Conservation (phyloP, 106 monocot species). For the Cymbidium sinense region DNA sequence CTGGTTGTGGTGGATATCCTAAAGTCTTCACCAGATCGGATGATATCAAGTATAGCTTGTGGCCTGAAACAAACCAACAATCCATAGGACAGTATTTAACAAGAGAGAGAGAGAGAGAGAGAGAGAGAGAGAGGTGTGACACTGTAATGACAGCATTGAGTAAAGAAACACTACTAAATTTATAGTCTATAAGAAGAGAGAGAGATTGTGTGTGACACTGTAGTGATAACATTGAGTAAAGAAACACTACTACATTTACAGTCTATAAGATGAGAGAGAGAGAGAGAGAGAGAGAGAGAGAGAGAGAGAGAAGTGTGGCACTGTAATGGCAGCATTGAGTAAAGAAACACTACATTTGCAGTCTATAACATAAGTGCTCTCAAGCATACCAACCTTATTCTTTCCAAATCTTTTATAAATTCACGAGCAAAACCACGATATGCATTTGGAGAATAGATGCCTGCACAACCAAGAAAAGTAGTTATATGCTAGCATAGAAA, state of each 20-base stretch:
- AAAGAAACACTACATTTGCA: not conserved
- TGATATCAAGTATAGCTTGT: constrained; percentile 88
- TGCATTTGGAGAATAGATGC: constrained; percentile 98
- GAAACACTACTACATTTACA: not conserved
- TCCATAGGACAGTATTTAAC: not conserved
- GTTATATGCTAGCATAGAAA: not conserved
- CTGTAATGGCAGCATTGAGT: not conserved
- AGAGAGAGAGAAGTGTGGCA: not conserved
- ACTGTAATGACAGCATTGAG: too few relatives aligned
- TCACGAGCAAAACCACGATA: constrained; percentile 99
- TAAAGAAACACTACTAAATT: too few relatives aligned
- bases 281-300: too few relatives aligned
- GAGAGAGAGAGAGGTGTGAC: too few relatives aligned
- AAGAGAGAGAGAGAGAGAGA: too few relatives aligned
- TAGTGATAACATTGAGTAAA: not conserved
- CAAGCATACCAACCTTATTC: constrained; percentile 54
- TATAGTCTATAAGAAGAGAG: not conserved
- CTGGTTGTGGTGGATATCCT: constrained; percentile 80
- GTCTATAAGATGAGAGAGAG: not conserved
- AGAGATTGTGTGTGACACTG: not conserved
- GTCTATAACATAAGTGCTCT: not conserved
- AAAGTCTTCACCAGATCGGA: constrained; percentile 90
- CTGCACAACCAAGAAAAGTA: constrained; percentile 24
- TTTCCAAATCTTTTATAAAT: constrained; percentile 98
- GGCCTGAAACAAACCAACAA: constrained; percentile 42